These are phyloP conservation scores for Leucocoprinus leucothites DNA, from an alignment of 768 basidiomycete species.

Conservation along the genomic window DNA sequence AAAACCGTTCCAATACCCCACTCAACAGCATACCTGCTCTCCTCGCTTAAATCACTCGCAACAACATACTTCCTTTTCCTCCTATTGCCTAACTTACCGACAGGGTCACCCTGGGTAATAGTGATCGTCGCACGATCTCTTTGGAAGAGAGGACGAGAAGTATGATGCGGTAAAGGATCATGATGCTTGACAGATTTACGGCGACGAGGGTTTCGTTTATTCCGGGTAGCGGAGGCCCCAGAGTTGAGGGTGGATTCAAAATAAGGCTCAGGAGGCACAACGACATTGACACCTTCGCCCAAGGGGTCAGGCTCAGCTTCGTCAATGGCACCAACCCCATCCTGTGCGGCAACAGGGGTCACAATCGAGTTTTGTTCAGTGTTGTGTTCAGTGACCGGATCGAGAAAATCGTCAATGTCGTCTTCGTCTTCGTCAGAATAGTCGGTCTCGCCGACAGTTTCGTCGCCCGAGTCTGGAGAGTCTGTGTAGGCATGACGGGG, in stretches of 20 bases:
- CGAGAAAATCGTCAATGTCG: conserved; percentile 56
- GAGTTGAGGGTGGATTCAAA: conserved; percentile 71
- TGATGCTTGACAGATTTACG: conserved; percentile 60
- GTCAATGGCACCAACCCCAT: conserved; percentile 33
- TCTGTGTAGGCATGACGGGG: conserved; percentile 64
- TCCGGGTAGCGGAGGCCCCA: conserved; percentile 27
- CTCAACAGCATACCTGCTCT: conserved; percentile 92
- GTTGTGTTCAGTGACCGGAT: conserved; percentile 82
- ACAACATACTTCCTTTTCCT: conserved; percentile 78
- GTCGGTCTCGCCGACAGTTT: conserved; percentile 52
- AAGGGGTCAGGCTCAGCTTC: conserved; percentile 78
- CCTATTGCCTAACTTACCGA: conserved; percentile 44
- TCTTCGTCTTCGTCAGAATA: conserved; percentile 60
- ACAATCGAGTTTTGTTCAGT: conserved; percentile 78
- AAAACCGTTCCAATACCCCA: conserved; percentile 98
- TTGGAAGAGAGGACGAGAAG: conserved; percentile 81
- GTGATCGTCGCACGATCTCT: conserved; percentile 91
- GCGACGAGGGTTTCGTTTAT: conserved; percentile 45
- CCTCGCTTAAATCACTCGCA: conserved; percentile 92
- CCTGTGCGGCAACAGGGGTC: conserved; percentile 25
- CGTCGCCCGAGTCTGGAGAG: conserved; percentile 64
- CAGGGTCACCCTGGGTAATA: conserved; percentile 83
- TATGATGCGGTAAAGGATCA: conserved; percentile 63
- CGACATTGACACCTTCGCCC: conserved; percentile 90
- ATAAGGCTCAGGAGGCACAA: conserved; percentile 80